Conservation (phyloP, 495 filamentous ascomycete genomes). For the Podospora appendiculata region DNA sequence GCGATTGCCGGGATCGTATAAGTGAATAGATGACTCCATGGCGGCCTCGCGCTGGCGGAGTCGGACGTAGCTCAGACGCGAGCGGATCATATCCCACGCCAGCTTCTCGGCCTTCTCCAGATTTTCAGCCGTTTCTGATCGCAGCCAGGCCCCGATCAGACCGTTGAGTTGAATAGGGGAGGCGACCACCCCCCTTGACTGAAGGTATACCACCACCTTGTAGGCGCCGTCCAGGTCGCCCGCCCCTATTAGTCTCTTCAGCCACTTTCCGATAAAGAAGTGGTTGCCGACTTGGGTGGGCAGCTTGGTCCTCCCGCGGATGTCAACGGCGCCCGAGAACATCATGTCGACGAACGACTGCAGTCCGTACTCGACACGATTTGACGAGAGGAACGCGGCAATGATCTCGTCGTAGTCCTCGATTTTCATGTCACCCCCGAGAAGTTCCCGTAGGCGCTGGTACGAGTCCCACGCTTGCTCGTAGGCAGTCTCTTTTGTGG, state of each 20-base stretch:
- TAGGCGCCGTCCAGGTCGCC: conserved; percentile 62
- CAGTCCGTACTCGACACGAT: conserved; percentile 54
- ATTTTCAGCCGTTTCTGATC: conserved; percentile 45
- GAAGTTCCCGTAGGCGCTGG: conserved; percentile 47
- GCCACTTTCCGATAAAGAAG: conserved; percentile 75
- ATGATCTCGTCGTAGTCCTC: conserved; percentile 67
- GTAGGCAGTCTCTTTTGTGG: conserved; percentile 18
- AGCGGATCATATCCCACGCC: conserved; percentile 70
- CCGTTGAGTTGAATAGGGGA: conserved; percentile 68
- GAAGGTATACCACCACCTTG: conserved; percentile 60
- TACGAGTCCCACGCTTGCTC: conserved; percentile 63
- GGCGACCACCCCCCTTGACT: conserved; percentile 53
- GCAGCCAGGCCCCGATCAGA: conserved; percentile 65
- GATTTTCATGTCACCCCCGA: conserved; percentile 58
- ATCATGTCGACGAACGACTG: conserved; percentile 81
- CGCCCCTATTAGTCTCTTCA: conserved; percentile 69
- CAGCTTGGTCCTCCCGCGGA: conserved; percentile 35
- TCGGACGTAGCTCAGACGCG: conserved; percentile 52
- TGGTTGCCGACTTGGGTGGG: conserved; percentile 61
- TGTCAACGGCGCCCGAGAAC: conserved; percentile 48
- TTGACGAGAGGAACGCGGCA: conserved; percentile 52
- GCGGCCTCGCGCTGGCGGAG: conserved; percentile 13
- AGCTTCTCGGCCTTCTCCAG: conserved; percentile 57
- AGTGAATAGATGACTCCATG: conserved; percentile 3
- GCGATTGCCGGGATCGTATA: conserved; percentile 18